Conservation (phyloP, 2,329 filamentous ascomycete species). For the Fusarium euwallaceae region DNA sequence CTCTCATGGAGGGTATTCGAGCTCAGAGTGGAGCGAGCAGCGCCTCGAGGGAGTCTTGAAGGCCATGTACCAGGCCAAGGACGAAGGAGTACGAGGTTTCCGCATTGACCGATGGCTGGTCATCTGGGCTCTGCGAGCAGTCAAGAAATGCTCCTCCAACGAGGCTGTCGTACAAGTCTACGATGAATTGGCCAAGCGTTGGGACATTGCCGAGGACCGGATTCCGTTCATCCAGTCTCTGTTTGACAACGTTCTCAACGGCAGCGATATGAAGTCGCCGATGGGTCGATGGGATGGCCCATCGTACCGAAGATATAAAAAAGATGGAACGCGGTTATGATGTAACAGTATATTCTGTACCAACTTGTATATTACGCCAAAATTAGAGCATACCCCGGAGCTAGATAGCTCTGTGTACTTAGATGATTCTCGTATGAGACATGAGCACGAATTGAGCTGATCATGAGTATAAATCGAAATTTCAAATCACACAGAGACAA, state of each 20-base stretch:
- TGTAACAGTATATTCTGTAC: constrained; percentile 42
- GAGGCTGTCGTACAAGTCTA: constrained; percentile 69
- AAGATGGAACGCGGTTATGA: constrained; percentile 49
- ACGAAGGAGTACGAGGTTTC: constrained; percentile 60
- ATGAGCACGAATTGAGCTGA: constrained; percentile 4
- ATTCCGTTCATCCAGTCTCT: constrained; percentile 62
- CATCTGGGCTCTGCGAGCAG: constrained; percentile 73
- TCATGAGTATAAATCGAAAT: background rate
- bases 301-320: constrained; percentile 42
- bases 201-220: constrained; percentile 58
- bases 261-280: constrained; percentile 48
- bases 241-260: constrained; percentile 57
- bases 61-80: constrained; percentile 70
- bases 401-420: constrained; percentile 30
- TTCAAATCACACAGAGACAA: constrained; percentile 10
- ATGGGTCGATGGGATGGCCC: constrained; percentile 43
- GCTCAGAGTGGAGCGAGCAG: constrained; percentile 78
- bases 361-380: constrained; percentile 40
- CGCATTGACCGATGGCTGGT: constrained; percentile 72
- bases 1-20: constrained; percentile 72
- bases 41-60: constrained; percentile 78
- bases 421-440: background rate
- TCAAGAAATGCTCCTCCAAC: constrained; percentile 68
- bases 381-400: constrained; percentile 42
- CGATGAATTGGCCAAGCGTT: constrained; percentile 61